Evolutionary conservation across 2,329 filamentous ascomycete genomes (phyloP), one percentile per base, ranked within the genome.

Genomic region (Fusarium sororula): DNA sequence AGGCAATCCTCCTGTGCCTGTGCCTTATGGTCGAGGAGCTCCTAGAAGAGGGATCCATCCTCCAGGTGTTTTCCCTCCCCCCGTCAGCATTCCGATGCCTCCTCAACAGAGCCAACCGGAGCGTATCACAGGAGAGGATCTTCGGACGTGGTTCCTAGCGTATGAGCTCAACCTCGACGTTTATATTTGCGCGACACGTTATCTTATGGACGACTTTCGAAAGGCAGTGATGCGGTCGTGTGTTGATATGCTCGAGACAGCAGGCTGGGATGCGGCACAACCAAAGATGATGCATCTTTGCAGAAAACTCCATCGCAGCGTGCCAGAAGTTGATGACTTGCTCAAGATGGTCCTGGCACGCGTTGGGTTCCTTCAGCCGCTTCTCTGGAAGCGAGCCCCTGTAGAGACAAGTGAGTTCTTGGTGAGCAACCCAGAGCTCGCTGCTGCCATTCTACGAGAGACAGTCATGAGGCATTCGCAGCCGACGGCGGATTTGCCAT

Each of bases 301-400:
- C 73, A 78, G 78, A 22, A 84, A 82, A 72, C 80, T 88, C 17
- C 83, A 83, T 72, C 77, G 80, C 55, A 84, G 83, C 12, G 81
- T 87, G n/a, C 82, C 83, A 41, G 81, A 84, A 64, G 78, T 79
- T 15, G 85, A 88, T 63, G 75, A 78, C 1, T 75, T 87, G 45
- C 80, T 87, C 55, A 84, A 82, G 68, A 87, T 87, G 84, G 77
- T 88, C 18, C 84, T 87, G 71, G 85, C 86, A 13, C 80, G 86
- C 41, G 82, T 87, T 11, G 86, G 85, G 5, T 87, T 87, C 69
- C 77, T 88, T 39, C 84, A 86, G 76, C 81, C 85, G 15, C 68
- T 81, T 35, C 69, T 87, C n/a, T 87, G 84, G 84, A 82, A 83
- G 66, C 79, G 79, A 22, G 76, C 77, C 22, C 84, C 82, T 7